These are phyloP conservation scores for Echites panduratus DNA, from an alignment of 257 asterid genomes.

Conservation along the genomic window DNA sequence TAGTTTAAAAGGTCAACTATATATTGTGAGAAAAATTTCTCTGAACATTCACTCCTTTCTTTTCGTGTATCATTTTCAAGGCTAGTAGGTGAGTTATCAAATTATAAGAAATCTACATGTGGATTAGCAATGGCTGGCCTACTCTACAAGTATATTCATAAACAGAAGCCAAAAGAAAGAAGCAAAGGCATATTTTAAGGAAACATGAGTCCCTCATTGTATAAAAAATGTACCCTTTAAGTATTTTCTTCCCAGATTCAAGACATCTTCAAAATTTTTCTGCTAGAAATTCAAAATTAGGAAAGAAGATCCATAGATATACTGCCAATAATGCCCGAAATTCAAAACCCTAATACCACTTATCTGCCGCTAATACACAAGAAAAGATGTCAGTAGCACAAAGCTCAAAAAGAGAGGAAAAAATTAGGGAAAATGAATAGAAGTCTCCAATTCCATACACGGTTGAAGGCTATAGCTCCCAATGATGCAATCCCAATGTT, in stretches of 20 bases:
- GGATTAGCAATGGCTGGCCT: neutral
- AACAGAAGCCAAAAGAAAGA: neutral
- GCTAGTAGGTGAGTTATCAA: neutral
- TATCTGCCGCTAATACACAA: neutral
- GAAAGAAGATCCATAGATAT: neutral
- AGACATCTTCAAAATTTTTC: conserved; percentile 6
- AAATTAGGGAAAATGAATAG: conserved; percentile 27
- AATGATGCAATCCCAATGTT: conserved; percentile 24
- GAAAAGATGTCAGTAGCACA: conserved; percentile 25
- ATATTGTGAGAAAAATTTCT: too few species aligned
- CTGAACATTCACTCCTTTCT: too few species aligned
- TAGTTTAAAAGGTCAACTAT: too few species aligned
- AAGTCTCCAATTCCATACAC: conserved; percentile 43
- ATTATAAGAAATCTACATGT: neutral
- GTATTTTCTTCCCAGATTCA: neutral
- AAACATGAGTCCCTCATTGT: neutral
- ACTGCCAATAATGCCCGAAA: neutral
- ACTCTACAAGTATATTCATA: neutral
- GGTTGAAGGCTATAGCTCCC: conserved; percentile 18
- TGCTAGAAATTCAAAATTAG: neutral
- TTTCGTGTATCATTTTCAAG: neutral
- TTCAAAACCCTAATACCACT: neutral
- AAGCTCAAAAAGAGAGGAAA: conserved; percentile 26
- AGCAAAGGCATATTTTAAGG: neutral
- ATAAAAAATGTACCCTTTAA: neutral